Evolutionary conservation across 2,329 filamentous ascomycete genomes (phyloP), one percentile per base, ranked within the genome.

Genomic region (Penicillium sp.): DNA sequence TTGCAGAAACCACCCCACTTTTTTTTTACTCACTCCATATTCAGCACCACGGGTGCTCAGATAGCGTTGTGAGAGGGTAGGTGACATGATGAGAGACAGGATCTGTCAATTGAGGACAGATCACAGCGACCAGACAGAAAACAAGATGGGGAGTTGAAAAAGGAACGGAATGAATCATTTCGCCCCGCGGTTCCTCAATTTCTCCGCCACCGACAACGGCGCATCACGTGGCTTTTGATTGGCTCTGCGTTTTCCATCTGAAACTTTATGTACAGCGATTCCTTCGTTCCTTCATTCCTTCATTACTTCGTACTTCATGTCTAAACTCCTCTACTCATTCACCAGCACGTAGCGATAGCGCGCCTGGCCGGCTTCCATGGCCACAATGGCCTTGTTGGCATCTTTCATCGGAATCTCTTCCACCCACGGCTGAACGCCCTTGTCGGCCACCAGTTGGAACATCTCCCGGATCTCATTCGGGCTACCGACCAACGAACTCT

Each of bases 271-370:
- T n/a, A n/a, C n/a, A n/a, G n/a, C 13, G 20, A 22, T 14, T 39
- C 18, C 18, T 22, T 35, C 7, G 13, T 40, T 17, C 32, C 23
- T 32, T 12, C 14, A 34, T 27, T 25, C 14, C 32, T 30, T 18
- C 20, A 35, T 36, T n/a, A 37, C 8, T 12, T 43, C 36, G 35
- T 41, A 32, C 17, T 31, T n/a, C 14, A 22, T 27, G 9, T 33
- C n/a, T 13, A 12, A 31, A 15, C 29, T 12, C n/a, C 29, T 39
- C 29, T 51, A 47, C 52, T 66, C 57, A 32, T 71, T 71, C 2
- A 65, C 61, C 44, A 71, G 54, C 33, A 70, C 66, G 47, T 67
- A 70, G 35, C 69, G 56, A 53, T 71, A 71, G 32, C 69, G 61
- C 15, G 68, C 66, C 44, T 66, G 68, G 6, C 67, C 66, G 3